phyloP scores from a whole-genome alignment of 1,139 yeast species.

The Suhomyces guaymorum region DNA sequence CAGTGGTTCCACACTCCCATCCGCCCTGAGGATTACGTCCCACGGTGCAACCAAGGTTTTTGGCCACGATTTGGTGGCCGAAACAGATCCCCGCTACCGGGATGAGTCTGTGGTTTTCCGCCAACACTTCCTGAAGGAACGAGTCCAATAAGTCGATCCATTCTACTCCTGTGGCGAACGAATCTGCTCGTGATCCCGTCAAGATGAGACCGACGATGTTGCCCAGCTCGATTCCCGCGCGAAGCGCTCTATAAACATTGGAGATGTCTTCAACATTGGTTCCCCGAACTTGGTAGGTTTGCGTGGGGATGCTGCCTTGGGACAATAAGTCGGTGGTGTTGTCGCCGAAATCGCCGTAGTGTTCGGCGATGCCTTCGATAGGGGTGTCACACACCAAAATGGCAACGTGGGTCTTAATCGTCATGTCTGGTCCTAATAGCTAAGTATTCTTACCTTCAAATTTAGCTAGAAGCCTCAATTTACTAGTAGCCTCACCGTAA shows the following conservation, averaged over 20 bases:
- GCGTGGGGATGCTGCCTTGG: slow-evolving; percentile 17
- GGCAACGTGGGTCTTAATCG: slow-evolving; percentile 36
- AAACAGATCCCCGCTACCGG: slow-evolving; percentile 74
- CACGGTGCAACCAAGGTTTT: slow-evolving; percentile 63
- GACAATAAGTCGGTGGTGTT: slow-evolving; percentile 28
- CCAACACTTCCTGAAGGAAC: slow-evolving; percentile 32
- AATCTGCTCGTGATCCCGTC: slow-evolving; percentile 66
- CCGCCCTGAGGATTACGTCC: slow-evolving; percentile 56
- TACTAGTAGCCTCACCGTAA: too few species aligned
- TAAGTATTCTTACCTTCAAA: too few species aligned
- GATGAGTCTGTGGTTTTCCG: slow-evolving; percentile 18
- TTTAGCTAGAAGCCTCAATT: too few species aligned
- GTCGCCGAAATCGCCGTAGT: slow-evolving; percentile 57
- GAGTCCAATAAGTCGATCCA: slow-evolving; percentile 57
- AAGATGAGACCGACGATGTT: slow-evolving; percentile 50
- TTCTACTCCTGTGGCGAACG: slow-evolving; percentile 46
- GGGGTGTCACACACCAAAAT: slow-evolving; percentile 50
- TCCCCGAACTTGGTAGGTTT: slow-evolving; percentile 43
- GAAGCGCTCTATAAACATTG: slow-evolving; percentile 20
- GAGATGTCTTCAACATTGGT: slow-evolving; percentile 11
- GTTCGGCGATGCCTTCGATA: slow-evolving; percentile 27
- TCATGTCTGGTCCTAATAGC: slow-evolving; percentile 2
- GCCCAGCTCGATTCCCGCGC: slow-evolving; percentile 29
- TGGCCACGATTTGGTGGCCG: slow-evolving; percentile 80
- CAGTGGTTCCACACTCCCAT: slow-evolving; percentile 71